Base-by-base conservation (phyloP, 1,284 basidiomycete species). In the Sporisorium reilianum region DNA sequence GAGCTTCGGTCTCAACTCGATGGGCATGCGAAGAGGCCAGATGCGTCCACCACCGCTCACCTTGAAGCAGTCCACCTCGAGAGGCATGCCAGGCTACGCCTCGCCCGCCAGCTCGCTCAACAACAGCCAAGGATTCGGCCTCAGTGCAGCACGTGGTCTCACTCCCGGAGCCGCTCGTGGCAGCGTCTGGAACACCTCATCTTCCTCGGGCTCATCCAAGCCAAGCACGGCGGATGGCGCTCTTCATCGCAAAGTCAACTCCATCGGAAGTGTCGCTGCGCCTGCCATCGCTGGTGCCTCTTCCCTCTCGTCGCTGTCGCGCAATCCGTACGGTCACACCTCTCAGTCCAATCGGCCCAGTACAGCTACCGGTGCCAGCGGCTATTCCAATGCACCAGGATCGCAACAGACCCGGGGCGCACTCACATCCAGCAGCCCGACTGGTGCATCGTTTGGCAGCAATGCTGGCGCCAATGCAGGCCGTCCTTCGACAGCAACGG, bases 321-420 rank as follows among this genome's bases (percentile, higher is more conserved):
- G 60, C 20, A 55, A 61, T 49, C 41, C 49, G 12, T 57, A 56
- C 12, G 57, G 34, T 6, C 67, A 70, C 54, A 49, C 16, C 26
- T 16, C 32, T 16, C 62, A 57, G 49, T 54, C 23, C 44, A 59
- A 55, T 18, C 63, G 79, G 14, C 79, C 79, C 0, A 80, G 69
- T 55, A 80, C 79, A 7, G 78, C 79, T 2, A 80, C 76, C 6
- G 78, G 79, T 23, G 75, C 71, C 18, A 58, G 64, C 18, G 65
- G 58, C 18, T 73, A 71, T n/a, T 41, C 58, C n/a, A 64, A 25
- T 25, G 18, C 28, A 3, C 51, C 42, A 2, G 48, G 30, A 3
- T 52, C 54, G 34, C 64, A 56, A 30, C 48, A 48, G 22, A 30
- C 36, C 7, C 63, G 61, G 18, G 45, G 49, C 30, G 48, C 32